phyloP scores from a whole-genome alignment of 23 red algal species.

The Gracilaria gracilis region DNA sequence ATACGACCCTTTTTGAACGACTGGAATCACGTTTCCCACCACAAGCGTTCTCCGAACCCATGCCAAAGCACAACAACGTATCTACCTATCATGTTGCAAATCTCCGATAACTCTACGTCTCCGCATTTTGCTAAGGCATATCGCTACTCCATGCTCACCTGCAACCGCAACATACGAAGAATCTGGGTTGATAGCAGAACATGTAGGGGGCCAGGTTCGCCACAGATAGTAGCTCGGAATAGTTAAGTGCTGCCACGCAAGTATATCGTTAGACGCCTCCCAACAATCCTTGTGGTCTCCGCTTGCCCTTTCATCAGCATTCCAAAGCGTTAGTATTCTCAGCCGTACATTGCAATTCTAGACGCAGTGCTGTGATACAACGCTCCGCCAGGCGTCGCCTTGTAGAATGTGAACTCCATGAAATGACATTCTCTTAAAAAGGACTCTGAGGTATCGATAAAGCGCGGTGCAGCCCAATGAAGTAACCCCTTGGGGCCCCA shows the following conservation, averaged over 20 bases:
- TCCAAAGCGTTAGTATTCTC: conserved; percentile 72
- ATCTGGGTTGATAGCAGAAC: conserved; percentile 73
- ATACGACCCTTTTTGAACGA: not conserved
- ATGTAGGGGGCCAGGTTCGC: conserved; percentile 81
- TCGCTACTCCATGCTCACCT: conserved; percentile 82
- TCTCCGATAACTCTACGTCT: conserved; percentile 85
- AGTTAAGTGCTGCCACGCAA: conserved; percentile 79
- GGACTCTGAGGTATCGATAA: conserved; percentile 50
- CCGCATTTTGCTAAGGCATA: conserved; percentile 77
- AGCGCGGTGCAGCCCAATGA: conserved; percentile 72
- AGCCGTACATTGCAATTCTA: conserved; percentile 72
- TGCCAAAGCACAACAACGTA: conserved; percentile 80
- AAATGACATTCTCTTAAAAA: conserved; percentile 50
- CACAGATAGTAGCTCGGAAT: conserved; percentile 83
- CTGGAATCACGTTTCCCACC: conserved; percentile 57
- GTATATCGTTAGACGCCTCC: conserved; percentile 50
- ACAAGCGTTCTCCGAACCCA: conserved; percentile 87
- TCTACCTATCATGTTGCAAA: conserved; percentile 35
- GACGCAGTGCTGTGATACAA: conserved; percentile 77
- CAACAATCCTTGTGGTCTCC: conserved; percentile 24
- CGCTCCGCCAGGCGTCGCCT: conserved; percentile 43
- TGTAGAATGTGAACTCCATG: conserved; percentile 79
- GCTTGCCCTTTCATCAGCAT: conserved; percentile 23
- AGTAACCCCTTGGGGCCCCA: conserved; percentile 82
- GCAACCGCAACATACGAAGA: conserved; percentile 83